Evolutionary conservation across 1,284 basidiomycete species (phyloP), one percentile per base, ranked within the genome.

Genomic region (Cryptococcus sp.): DNA sequence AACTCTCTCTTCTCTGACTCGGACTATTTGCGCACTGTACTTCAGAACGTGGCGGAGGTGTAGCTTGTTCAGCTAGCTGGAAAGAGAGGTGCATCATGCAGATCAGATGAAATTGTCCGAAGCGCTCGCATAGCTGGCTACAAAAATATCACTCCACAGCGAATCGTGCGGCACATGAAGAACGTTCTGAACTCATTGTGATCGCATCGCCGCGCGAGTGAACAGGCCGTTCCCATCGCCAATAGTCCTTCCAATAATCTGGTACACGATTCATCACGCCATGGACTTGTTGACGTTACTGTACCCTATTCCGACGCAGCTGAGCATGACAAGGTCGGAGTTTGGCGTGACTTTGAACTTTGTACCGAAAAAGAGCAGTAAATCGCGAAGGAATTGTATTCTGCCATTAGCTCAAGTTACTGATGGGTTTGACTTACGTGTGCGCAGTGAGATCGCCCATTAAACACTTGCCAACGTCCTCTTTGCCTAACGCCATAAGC

Each of bases 401-500:
- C 93, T 96, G 65, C n/a, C 47, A 58, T 72, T 48, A 68, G 58
- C 20, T n/a, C 45, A 40, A 3, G 23, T 23, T 11, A 8, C 40
- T 10, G 38, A 16, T 45, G 34, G 39, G 23, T 19, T 5, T n/a
- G 2, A 85, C 89, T 78, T 66, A 93, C 91, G 89, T 89, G 75
- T 89, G 83, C 17, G 84, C 76, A 4, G 89, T 92, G 7, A 93
- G 86, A 62, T 87, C 84, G 8, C 89, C 86, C 84, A 99, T 89
- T 54, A 86, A 82, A 78, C 91, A 92, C 62, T 88, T 85, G 0
- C 93, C 91, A 1, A 99, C 93, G 73, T 99, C 96, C 75, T 98
- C 93, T 61, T 92, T 94, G 7, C 95, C 93, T 10, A 98, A 81
- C 1, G 91, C 88, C 91, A 99, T 95, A 81, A 95, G 83, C 23